These are phyloP conservation scores for Suillus cothurnatus DNA, from an alignment of 768 basidiomycete genomes.

Conservation along the genomic window DNA sequence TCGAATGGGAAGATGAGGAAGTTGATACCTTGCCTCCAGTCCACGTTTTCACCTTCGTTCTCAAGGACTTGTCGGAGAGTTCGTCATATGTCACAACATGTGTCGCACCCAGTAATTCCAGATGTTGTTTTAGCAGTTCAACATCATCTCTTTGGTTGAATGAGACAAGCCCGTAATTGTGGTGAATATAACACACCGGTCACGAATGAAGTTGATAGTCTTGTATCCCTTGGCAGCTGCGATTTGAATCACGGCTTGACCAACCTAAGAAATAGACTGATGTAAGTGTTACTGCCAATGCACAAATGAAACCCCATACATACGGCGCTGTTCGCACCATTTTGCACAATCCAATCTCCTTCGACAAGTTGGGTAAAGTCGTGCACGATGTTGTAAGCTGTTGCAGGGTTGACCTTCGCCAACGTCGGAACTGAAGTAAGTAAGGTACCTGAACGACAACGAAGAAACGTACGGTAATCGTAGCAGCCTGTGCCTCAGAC, in stretches of 20 bases:
- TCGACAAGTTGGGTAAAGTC: constrained; percentile 63
- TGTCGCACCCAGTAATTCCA: constrained; percentile 68
- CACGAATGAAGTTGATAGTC: constrained; percentile 81
- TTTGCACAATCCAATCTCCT: constrained; percentile 85
- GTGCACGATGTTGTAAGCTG: constrained; percentile 81
- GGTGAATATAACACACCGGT: constrained; percentile 48
- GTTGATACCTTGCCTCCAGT: constrained; percentile 57
- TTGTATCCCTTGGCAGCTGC: constrained; percentile 70
- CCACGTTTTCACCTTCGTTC: constrained; percentile 60
- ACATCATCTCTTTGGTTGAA: constrained; percentile 49
- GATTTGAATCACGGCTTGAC: constrained; percentile 86
- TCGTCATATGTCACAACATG: constrained; percentile 81
- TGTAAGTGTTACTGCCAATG: constrained; percentile 4
- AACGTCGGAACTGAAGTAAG: neutral
- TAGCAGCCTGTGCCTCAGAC: constrained; percentile 69
- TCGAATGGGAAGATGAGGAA: constrained; percentile 13
- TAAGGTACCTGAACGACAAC: neutral
- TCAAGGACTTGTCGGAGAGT: constrained; percentile 57
- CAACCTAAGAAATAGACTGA: constrained; percentile 49
- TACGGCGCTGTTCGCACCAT: constrained; percentile 84
- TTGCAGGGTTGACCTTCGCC: constrained; percentile 75
- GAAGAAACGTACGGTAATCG: constrained; percentile 57
- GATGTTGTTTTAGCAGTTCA: constrained; percentile 47
- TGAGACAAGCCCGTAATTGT: constrained; percentile 2
- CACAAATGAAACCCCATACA: constrained; percentile 41